A percentile compares a stretch with the other conserved stretches of the same genome.
Evolutionary conservation across 805 yeast species (phyloP).

Genomic region (Lachancea quebecensis): DNA sequence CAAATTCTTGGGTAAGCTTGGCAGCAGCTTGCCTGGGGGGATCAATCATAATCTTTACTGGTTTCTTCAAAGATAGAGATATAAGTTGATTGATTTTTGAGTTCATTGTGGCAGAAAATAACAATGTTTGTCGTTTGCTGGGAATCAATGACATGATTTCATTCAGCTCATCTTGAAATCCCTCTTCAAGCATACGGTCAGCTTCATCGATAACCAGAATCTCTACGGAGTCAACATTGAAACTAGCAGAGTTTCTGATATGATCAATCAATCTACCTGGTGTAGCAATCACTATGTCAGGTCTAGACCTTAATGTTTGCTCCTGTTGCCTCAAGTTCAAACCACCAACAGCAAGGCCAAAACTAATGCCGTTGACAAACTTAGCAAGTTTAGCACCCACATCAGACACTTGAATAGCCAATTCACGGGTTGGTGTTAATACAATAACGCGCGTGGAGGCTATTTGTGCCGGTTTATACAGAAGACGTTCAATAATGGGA

Average conservation of each 20-base stretch:
- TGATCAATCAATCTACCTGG: slow-evolving; percentile 99
- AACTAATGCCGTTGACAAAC: slow-evolving; percentile 67
- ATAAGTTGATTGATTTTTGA: slow-evolving; percentile 82
- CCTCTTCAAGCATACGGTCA: slow-evolving; percentile 98
- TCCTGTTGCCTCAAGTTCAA: slow-evolving; percentile 92
- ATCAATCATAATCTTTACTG: slow-evolving; percentile 91
- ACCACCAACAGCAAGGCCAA: slow-evolving; percentile 98
- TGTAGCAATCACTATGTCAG: slow-evolving; percentile 95
- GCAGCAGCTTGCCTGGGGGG: slow-evolving; percentile 93
- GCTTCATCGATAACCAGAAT: slow-evolving; percentile 95
- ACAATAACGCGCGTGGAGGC: slow-evolving; percentile 89
- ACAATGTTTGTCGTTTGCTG: slow-evolving; percentile 82
- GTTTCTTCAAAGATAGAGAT: slow-evolving; percentile 79
- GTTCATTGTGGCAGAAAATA: slow-evolving; percentile 98
- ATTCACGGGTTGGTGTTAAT: slow-evolving; percentile 93
- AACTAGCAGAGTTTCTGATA: slow-evolving; percentile 88
- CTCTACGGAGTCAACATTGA: slow-evolving; percentile 85
- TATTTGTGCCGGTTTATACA: slow-evolving; percentile 79
- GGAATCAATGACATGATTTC: slow-evolving; percentile 87
- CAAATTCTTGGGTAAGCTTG: slow-evolving; percentile 89
- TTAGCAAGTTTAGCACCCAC: slow-evolving; percentile 83
- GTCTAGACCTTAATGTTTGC: slow-evolving; percentile 83
- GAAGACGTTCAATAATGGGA: slow-evolving; percentile 86
- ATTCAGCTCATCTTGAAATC: slow-evolving; percentile 90
- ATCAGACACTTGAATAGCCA: slow-evolving; percentile 92